Evolutionary conservation across 495 filamentous ascomycete genomes (phyloP).

Genomic region (Hyaloscypha hepaticicola): DNA sequence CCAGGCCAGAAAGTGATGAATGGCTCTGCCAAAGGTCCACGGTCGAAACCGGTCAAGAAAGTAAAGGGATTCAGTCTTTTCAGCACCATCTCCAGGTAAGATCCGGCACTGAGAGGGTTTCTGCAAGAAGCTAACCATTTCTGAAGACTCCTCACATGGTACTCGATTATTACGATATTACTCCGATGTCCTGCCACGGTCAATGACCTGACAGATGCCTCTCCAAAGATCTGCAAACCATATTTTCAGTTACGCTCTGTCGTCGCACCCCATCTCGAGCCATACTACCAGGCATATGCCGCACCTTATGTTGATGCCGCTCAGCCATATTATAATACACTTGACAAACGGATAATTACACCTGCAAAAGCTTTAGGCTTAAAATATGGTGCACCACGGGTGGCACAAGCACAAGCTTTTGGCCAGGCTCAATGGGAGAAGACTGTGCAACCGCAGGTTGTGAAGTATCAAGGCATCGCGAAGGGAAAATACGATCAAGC

Average conservation of each 20-base stretch:
- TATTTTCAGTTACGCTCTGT: slow-evolving; percentile 71
- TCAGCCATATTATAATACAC: slow-evolving; percentile 67
- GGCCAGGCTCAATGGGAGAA: slow-evolving; percentile 73
- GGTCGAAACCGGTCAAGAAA: slow-evolving; percentile 21
- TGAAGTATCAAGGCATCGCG: slow-evolving; percentile 56
- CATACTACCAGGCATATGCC: slow-evolving; percentile 84
- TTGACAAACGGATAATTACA: slow-evolving; percentile 65
- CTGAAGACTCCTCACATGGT: slow-evolving; percentile 79
- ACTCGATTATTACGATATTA: slow-evolving; percentile 71
- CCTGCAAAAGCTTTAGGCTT: slow-evolving; percentile 65
- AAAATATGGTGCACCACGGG: slow-evolving; percentile 74
- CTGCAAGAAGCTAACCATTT: slow-evolving; percentile 12
- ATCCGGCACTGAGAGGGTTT: background rate
- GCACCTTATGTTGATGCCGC: slow-evolving; percentile 77
- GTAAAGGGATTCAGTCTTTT: slow-evolving; percentile 48
- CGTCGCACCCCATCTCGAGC: slow-evolving; percentile 71
- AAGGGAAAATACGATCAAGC: slow-evolving; percentile 64
- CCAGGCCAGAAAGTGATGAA: slow-evolving; percentile 27
- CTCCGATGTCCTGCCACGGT: slow-evolving; percentile 78
- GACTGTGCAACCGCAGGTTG: slow-evolving; percentile 69
- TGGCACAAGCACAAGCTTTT: slow-evolving; percentile 63
- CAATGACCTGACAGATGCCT: slow-evolving; percentile 62
- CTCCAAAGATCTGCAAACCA: slow-evolving; percentile 80
- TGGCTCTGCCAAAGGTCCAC: slow-evolving; percentile 27
- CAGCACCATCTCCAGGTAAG: slow-evolving; percentile 63